phyloP scores from a whole-genome alignment of 2,329 filamentous ascomycete species.

The Colletotrichum acutatum region DNA sequence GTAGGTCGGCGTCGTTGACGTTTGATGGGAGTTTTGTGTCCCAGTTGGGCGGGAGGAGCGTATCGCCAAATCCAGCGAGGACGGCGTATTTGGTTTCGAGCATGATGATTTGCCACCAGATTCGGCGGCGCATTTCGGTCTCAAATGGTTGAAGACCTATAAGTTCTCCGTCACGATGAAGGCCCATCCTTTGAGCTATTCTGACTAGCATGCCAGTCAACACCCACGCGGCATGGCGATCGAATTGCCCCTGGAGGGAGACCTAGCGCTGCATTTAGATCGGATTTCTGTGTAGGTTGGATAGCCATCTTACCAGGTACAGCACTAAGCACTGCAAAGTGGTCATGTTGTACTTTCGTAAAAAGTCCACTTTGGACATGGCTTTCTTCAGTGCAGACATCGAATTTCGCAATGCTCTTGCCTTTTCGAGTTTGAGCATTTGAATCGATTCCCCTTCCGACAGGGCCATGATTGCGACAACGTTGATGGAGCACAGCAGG shows the following conservation, averaged over 20 bases:
- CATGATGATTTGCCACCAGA: conserved; percentile 32
- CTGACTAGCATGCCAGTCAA: conserved; percentile 69
- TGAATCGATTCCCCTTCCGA: conserved; percentile 66
- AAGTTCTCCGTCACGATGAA: conserved; percentile 69
- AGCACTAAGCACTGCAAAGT: conserved; percentile 68
- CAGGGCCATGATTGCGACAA: conserved; percentile 67
- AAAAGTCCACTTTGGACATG: conserved; percentile 64
- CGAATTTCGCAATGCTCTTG: conserved; percentile 61
- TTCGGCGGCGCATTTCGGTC: conserved; percentile 12
- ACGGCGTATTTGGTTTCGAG: conserved; percentile 24
- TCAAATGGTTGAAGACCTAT: conserved; percentile 45
- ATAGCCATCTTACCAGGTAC: conserved; percentile 67
- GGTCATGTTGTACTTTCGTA: conserved; percentile 66
- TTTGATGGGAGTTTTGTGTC: conserved; percentile 64
- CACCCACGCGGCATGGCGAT: conserved; percentile 69
- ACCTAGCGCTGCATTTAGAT: conserved; percentile 49
- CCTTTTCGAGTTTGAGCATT: conserved; percentile 59
- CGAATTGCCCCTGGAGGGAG: conserved; percentile 66
- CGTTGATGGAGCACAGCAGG: conserved; percentile 72
- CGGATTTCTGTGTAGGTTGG: conserved; percentile 51
- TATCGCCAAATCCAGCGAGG: conserved; percentile 59
- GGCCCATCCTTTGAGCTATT: conserved; percentile 74
- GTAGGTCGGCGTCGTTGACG: conserved; percentile 68
- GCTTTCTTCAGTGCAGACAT: conserved; percentile 60
- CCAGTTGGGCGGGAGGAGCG: conserved; percentile 57